Evolutionary conservation across 1,139 yeast species (phyloP).

Genomic region (Lodderomyces margitis): DNA sequence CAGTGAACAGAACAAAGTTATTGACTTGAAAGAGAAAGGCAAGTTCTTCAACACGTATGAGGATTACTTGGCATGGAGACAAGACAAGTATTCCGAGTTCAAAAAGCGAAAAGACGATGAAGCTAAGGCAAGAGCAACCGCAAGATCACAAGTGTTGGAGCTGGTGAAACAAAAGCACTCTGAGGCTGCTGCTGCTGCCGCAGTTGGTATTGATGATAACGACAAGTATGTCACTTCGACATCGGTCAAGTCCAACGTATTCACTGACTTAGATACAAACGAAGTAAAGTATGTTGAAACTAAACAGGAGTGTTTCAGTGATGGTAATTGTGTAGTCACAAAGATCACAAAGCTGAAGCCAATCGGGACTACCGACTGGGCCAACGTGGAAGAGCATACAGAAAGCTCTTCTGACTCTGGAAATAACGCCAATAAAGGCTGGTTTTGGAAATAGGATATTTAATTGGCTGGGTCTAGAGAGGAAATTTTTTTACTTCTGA

Average conservation of each 20-base stretch:
- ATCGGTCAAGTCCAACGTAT: constrained; percentile 44
- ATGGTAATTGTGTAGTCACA: constrained; percentile 56
- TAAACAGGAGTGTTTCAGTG: constrained; percentile 55
- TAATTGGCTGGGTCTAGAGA: neutral
- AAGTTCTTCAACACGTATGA: constrained; percentile 58
- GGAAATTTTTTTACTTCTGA: neutral
- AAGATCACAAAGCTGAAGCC: constrained; percentile 41
- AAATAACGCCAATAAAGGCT: constrained; percentile 15
- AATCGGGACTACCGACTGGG: constrained; percentile 33
- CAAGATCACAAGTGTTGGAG: neutral
- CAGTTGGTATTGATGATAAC: constrained; percentile 5
- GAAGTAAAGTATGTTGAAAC: constrained; percentile 52
- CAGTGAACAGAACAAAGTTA: constrained; percentile 16
- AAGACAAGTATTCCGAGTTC: constrained; percentile 44
- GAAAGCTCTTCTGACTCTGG: constrained; percentile 5
- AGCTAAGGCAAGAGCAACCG: constrained; percentile 10
- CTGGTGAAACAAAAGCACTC: constrained; percentile 3
- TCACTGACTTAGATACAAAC: constrained; percentile 52
- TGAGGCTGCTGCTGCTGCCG: neutral
- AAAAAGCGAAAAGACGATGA: constrained; percentile 15
- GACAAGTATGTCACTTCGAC: constrained; percentile 43
- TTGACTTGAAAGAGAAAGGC: constrained; percentile 43
- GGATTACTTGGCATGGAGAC: constrained; percentile 66
- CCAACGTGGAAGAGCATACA: constrained; percentile 22
- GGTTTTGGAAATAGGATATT: constrained; percentile 22